phyloP scores from a whole-genome alignment of 2,329 filamentous ascomycete genomes.

The Bipolaris zeicola region DNA sequence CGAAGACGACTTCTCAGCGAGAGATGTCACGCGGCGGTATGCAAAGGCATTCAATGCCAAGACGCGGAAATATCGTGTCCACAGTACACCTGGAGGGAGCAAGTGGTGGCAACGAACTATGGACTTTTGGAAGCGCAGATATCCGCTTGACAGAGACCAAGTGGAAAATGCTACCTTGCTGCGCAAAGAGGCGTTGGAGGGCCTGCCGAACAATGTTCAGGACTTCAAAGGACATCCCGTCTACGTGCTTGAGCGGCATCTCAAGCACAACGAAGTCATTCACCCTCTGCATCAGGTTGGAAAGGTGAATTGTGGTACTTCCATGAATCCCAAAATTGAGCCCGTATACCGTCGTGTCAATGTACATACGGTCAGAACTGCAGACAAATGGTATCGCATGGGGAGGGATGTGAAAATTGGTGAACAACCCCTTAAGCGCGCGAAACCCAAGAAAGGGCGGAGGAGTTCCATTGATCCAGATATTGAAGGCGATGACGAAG shows the following conservation, averaged over 20 bases:
- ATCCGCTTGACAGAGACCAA: conserved; percentile 70
- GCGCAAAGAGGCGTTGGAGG: conserved; percentile 72
- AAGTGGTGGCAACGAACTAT: conserved; percentile 61
- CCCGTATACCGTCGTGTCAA: conserved; percentile 82
- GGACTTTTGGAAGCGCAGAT: conserved; percentile 50
- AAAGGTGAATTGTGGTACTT: conserved; percentile 71
- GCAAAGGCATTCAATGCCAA: conserved; percentile 89
- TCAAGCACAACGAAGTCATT: conserved; percentile 83
- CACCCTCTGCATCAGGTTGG: conserved; percentile 74
- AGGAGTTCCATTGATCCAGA: conserved; percentile 34
- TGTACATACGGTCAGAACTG: conserved; percentile 76
- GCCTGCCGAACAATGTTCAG: conserved; percentile 81
- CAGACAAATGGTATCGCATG: conserved; percentile 88
- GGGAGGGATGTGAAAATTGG: conserved; percentile 76
- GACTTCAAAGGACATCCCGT: conserved; percentile 85
- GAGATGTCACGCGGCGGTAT: conserved; percentile 88
- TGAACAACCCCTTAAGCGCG: conserved; percentile 81
- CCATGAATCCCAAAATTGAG: conserved; percentile 67
- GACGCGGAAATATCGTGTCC: conserved; percentile 80
- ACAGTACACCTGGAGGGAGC: conserved; percentile 63
- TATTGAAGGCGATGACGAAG: conserved; percentile 43
- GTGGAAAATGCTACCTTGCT: conserved; percentile 80
- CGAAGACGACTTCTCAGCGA: conserved; percentile 75
- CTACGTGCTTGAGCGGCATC: conserved; percentile 79
- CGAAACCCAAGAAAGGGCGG: conserved; percentile 45